These are phyloP conservation scores for Scheffersomyces coipomensis DNA, from an alignment of 805 yeast species.

Conservation along the genomic window DNA sequence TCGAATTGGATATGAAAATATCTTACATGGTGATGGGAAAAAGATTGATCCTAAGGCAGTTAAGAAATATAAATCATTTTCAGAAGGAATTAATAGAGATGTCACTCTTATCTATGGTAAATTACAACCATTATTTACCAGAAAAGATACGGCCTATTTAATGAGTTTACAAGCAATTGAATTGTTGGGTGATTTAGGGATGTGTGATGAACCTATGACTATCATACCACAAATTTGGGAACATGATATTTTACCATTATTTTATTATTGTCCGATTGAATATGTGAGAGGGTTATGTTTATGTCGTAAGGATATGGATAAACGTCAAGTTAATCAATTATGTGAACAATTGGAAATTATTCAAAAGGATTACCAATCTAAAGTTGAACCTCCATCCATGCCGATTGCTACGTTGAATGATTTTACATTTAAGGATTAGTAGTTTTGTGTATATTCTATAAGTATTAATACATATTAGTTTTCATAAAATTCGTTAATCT, in stretches of 20 bases:
- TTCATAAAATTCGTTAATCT: not conserved
- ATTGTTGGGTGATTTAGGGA: slow-evolving; percentile 36
- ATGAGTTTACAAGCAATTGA: slow-evolving; percentile 41
- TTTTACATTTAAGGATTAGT: slow-evolving; percentile 16
- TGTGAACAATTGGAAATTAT: slow-evolving; percentile 25
- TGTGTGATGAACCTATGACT: slow-evolving; percentile 33
- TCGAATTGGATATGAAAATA: slow-evolving; percentile 38
- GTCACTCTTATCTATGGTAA: slow-evolving; percentile 35
- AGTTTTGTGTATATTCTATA: not conserved
- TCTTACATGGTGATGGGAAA: slow-evolving; percentile 40
- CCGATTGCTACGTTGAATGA: slow-evolving; percentile 34
- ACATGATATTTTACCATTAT: slow-evolving; percentile 54
- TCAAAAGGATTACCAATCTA: slow-evolving; percentile 28
- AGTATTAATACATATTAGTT: not conserved
- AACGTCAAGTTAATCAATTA: slow-evolving; percentile 23
- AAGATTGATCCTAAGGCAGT: slow-evolving; percentile 37
- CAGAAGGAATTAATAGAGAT: slow-evolving; percentile 38
- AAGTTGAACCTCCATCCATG: slow-evolving; percentile 30
- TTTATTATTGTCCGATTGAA: slow-evolving; percentile 75
- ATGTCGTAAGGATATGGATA: slow-evolving; percentile 45
- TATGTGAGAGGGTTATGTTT: slow-evolving; percentile 64
- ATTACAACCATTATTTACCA: slow-evolving; percentile 35
- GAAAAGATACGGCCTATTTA: slow-evolving; percentile 37
- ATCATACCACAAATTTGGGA: slow-evolving; percentile 51
- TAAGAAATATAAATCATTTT: slow-evolving; percentile 36